Conservation (phyloP, 2,329 filamentous ascomycete genomes). For the Colletotrichum ledebouriae region DNA sequence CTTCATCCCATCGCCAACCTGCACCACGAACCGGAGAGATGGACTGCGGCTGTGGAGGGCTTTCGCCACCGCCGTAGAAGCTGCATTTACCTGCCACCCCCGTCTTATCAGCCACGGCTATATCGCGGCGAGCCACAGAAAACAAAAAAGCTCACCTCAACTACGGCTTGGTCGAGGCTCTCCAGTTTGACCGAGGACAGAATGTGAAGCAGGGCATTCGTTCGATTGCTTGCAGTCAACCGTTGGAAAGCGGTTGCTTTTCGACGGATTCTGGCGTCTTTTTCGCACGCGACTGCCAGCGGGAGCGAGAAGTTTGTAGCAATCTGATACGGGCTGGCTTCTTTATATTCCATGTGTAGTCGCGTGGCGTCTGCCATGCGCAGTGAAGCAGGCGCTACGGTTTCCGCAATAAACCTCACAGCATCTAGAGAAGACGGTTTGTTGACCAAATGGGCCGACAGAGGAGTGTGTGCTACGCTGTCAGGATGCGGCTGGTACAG, state of each 20-base stretch:
- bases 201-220: background rate
- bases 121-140: background rate
- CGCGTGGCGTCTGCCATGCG: slow-evolving; percentile 5
- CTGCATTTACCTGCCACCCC: background rate
- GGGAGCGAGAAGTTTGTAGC: slow-evolving; percentile 2
- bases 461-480: too few relatives aligned
- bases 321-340: slow-evolving; percentile 6
- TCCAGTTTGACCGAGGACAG: background rate
- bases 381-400: too few relatives aligned
- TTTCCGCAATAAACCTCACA: too few relatives aligned
- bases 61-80: background rate
- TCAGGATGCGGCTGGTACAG: too few relatives aligned
- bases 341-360: slow-evolving; percentile 2
- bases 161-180: background rate
- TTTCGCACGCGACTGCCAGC: background rate
- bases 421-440: too few relatives aligned
- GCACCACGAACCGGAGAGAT: background rate
- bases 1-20: background rate
- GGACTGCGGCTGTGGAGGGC: background rate
- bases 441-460: too few relatives aligned
- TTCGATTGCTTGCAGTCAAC: background rate
- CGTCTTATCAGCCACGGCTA: too few relatives aligned
- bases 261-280: background rate
- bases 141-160: background rate
- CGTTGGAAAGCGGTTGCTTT: background rate